A percentile compares a stretch with the other conserved stretches of the same genome.
Conservation (phyloP, 495 filamentous ascomycete species). For the Neurospora sp. region DNA sequence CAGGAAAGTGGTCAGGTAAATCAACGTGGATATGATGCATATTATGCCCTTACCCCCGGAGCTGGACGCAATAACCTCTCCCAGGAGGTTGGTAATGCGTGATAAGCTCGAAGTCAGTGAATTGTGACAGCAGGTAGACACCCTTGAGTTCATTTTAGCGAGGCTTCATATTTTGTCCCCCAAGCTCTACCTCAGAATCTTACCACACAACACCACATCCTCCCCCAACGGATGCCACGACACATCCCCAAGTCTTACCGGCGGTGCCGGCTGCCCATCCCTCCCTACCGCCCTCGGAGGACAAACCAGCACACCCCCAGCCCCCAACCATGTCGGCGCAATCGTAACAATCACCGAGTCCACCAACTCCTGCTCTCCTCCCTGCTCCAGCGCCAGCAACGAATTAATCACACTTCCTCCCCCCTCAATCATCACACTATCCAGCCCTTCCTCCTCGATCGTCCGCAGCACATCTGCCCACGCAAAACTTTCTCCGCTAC, state of each 20-base stretch:
- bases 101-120: neutral
- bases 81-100: neutral
- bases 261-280: conserved; percentile 43
- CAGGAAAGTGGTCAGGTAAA: neutral
- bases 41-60: neutral
- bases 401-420: conserved; percentile 70
- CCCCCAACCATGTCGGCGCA: conserved; percentile 73
- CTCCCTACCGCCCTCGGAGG: conserved; percentile 43
- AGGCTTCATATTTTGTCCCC: neutral
- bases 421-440: conserved; percentile 83
- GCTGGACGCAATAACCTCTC: neutral
- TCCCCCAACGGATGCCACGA: conserved; percentile 65
- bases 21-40: neutral
- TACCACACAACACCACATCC: conserved; percentile 72
- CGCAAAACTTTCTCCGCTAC: conserved; percentile 12
- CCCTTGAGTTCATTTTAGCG: neutral
- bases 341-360: conserved; percentile 72
- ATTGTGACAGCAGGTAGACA: neutral
- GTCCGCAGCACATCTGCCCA: conserved; percentile 56
- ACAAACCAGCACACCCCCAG: conserved; percentile 63
- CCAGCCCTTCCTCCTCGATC: conserved; percentile 49
- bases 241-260: conserved; percentile 53
- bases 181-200: conserved; percentile 19
- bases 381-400: conserved; percentile 44
- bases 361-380: conserved; percentile 47